Conservation (phyloP, 2,329 filamentous ascomycete species). For the Bisporella sp. region DNA sequence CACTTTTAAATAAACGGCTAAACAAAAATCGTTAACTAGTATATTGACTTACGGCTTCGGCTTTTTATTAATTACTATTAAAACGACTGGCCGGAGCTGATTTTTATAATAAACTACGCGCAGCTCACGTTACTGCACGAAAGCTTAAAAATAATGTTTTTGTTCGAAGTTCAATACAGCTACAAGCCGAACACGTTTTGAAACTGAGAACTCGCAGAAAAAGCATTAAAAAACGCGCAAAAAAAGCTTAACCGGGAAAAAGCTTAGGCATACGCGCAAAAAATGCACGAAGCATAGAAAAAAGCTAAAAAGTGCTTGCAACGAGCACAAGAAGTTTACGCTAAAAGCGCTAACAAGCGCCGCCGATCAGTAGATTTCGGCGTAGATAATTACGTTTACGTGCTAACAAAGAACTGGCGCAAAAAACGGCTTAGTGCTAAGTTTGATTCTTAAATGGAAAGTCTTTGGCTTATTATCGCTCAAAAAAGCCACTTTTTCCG, state of each 20-base stretch:
- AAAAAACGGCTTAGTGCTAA: background rate
- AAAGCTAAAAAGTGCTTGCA: too few relatives aligned
- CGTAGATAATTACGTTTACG: background rate
- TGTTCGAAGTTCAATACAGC: background rate
- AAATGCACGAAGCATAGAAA: too few relatives aligned
- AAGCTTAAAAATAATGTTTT: background rate
- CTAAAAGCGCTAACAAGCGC: background rate
- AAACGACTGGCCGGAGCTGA: background rate
- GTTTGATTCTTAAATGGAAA: background rate
- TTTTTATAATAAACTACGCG: background rate
- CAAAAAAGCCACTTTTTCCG: background rate
- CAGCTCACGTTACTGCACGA: background rate
- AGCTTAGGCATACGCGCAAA: too few relatives aligned
- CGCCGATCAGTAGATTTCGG: background rate
- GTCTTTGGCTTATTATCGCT: background rate
- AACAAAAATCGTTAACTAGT: background rate
- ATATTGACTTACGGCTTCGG: background rate
- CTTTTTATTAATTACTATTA: background rate
- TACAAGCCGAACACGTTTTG: background rate
- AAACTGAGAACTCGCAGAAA: background rate
- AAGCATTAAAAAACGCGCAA: too few relatives aligned
- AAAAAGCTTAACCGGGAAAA: too few relatives aligned
- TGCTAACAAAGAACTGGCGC: background rate
- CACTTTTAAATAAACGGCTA: background rate
- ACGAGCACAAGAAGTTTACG: background rate